Base-by-base conservation (phyloP, 2,329 filamentous ascomycete species). In the Coleophoma crateriformis region DNA sequence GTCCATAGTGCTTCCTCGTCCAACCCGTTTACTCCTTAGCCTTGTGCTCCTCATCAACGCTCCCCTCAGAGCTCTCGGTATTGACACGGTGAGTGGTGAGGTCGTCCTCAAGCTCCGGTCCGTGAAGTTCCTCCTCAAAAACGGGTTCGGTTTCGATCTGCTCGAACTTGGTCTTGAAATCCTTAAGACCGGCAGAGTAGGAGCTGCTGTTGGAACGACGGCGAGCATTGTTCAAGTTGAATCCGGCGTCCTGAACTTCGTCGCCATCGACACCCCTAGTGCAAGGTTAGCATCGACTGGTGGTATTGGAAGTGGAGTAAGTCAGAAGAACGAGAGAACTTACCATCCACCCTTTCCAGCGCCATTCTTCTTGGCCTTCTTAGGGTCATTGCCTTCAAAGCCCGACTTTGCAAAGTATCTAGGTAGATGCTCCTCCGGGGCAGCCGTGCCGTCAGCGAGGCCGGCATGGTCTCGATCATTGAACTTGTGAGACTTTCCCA, bases 131-230 rank as follows among this genome's bases (percentile, higher is more conserved):
- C 71, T 96, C 91, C 68, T 97, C 90, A 59, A 96, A 96, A 64
- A 95, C 88, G 38, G 90, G 91, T 64, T 97, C 92, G 15, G 82
- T 77, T 61, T 97, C 94, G 66, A 90, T 79, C 60, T 88, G 77
- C 71, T 99, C 94, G 67, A 96, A 97, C 75, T 99, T 99, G 71
- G 91, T 95, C 79, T 94, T 95, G 75, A 96, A 89, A 67, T 91
- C 82, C 53, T 81, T 78, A 60, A 89, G 74, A 61, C 82, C 77
- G 63, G 82, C 79, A 49, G 82, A 84, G 61, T 86, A 79, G 63
- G 79, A 84, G 72, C 85, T 91, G 68, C 87, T 92, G 76, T 97
- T 97, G 71, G 89, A 95, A 68, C 89, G 90, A 68, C 92, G 94
- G 56, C 92, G 90, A 50, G 87, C 76, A 62, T 96, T 94, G 75